phyloP scores from a whole-genome alignment of 768 basidiomycete species.

The Mycena olivaceomarginata region DNA sequence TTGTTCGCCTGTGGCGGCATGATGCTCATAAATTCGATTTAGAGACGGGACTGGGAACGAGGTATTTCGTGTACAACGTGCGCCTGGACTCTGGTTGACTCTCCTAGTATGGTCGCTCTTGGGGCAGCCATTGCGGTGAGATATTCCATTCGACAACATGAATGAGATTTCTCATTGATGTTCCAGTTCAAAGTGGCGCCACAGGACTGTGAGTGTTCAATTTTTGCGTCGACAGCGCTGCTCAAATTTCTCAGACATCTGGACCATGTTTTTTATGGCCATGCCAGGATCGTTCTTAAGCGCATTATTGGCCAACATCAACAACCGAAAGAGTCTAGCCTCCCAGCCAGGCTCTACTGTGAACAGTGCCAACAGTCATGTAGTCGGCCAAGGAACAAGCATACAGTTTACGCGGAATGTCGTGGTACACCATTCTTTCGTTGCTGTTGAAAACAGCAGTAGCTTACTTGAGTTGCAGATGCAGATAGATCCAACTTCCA shows the following conservation, averaged over 20 bases:
- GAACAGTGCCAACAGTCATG: not conserved
- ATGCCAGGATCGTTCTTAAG: conserved; percentile 40
- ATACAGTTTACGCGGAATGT: conserved; percentile 24
- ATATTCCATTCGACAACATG: not conserved
- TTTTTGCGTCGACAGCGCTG: not conserved
- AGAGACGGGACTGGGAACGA: conserved; percentile 42
- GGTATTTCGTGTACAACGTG: conserved; percentile 8
- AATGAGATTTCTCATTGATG: not conserved
- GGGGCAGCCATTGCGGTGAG: conserved; percentile 38
- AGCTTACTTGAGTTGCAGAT: not conserved
- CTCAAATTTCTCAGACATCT: conserved; percentile 29
- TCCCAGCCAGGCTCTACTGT: conserved; percentile 11
- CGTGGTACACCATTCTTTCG: conserved; percentile 5
- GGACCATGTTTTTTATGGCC: conserved; percentile 30
- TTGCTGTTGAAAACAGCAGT: not conserved
- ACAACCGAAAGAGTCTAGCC: conserved; percentile 23
- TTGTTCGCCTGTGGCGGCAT: not conserved
- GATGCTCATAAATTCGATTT: not conserved
- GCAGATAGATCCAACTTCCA: not conserved
- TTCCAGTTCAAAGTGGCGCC: conserved; percentile 40
- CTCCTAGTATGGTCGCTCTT: conserved; percentile 37
- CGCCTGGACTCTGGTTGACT: not conserved
- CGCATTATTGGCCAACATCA: conserved; percentile 41
- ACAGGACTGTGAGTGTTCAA: conserved; percentile 19
- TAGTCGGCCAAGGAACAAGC: not conserved